A percentile compares a stretch with the other conserved stretches of the same genome.
These are phyloP conservation scores for Ophiostoma novo-ulmi DNA, from an alignment of 2,329 filamentous ascomycete genomes.

Conservation along the genomic window DNA sequence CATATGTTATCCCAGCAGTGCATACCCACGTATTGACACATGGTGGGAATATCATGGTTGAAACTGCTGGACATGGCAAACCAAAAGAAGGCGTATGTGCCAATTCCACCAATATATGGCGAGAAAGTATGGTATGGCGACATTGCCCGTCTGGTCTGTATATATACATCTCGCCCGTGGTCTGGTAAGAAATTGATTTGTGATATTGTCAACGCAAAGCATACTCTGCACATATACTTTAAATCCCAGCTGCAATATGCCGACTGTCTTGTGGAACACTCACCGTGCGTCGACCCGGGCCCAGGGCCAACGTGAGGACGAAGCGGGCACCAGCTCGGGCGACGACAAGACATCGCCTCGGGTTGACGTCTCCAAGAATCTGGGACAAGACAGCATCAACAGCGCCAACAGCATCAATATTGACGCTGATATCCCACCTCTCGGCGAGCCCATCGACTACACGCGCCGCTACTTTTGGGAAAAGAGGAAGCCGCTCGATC, in stretches of 20 bases:
- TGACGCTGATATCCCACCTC: conserved; percentile 26
- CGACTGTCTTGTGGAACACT: not conserved
- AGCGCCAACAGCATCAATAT: no score
- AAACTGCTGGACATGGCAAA: not conserved
- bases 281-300: not conserved
- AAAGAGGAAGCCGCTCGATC: conserved; percentile 29
- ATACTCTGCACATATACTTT: no score
- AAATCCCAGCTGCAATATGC: not conserved
- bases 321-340: conserved; percentile 16
- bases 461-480: conserved; percentile 35
- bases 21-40: not conserved
- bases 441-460: conserved; percentile 31
- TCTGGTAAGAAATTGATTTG: not conserved
- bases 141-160: not conserved
- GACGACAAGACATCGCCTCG: conserved; percentile 20
- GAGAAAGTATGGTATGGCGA: not conserved
- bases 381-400: not conserved
- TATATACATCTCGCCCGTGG: not conserved
- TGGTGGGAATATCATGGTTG: not conserved
- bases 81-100: not conserved
- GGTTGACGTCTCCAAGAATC: not conserved
- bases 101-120: not conserved
- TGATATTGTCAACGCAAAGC: no score
- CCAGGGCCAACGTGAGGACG: conserved; percentile 7
- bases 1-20: no score